Conservation (phyloP, 371 early-diverging fungal species). For the Mortierella sp. region DNA sequence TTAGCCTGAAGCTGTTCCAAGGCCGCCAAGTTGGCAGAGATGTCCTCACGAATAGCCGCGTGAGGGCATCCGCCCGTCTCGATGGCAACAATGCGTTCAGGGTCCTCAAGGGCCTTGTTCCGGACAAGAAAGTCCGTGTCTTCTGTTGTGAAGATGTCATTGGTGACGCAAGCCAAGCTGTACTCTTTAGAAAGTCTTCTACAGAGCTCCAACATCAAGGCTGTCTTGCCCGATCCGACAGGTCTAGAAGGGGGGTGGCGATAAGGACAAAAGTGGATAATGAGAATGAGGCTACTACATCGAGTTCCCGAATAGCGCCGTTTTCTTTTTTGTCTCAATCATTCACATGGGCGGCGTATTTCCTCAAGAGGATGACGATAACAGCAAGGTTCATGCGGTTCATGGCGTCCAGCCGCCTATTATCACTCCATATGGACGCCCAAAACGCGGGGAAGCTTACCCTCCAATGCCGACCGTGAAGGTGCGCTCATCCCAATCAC, state of each 20-base stretch:
- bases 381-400: no score
- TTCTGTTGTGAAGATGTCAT: slow-evolving; percentile 89
- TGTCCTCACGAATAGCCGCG: slow-evolving; percentile 95
- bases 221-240: slow-evolving; percentile 96
- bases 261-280: slow-evolving; percentile 3
- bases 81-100: slow-evolving; percentile 88
- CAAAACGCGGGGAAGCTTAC: slow-evolving; percentile 56
- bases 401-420: no score
- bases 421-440: background rate
- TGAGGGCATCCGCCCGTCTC: slow-evolving; percentile 97
- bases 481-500: slow-evolving; percentile 92
- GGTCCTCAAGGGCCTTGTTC: slow-evolving; percentile 84
- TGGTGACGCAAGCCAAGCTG: slow-evolving; percentile 88
- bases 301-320: no score
- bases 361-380: no score
- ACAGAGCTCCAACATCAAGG: slow-evolving; percentile 92
- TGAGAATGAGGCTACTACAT: no score
- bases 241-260: slow-evolving; percentile 63
- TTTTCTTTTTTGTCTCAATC: no score
- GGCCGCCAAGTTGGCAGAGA: slow-evolving; percentile 93
- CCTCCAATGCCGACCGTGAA: slow-evolving; percentile 97
- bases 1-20: slow-evolving; percentile 87
- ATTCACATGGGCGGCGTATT: no score
- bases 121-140: slow-evolving; percentile 94
- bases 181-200: slow-evolving; percentile 79